These are phyloP conservation scores for Saitoella complicata DNA, from an alignment of 805 yeast species.

Conservation along the genomic window DNA sequence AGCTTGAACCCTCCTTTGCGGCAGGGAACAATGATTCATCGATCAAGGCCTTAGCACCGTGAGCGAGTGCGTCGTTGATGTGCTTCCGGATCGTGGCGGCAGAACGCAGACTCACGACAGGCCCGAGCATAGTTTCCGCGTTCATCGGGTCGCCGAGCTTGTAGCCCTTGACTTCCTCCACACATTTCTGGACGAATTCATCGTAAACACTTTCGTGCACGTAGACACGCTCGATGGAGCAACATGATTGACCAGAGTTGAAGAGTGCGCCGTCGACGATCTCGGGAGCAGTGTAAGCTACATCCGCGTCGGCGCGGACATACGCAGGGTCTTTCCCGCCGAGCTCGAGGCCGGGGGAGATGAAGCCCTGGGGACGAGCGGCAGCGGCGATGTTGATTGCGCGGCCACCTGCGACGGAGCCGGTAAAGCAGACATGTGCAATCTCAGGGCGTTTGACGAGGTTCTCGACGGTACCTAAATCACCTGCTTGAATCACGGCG, in stretches of 20 bases:
- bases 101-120: constrained; percentile 37
- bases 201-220: constrained; percentile 63
- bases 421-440: constrained; percentile 74
- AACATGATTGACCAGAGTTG: constrained; percentile 85
- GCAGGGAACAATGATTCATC: constrained; percentile 37
- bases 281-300: constrained; percentile 45
- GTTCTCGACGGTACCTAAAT: constrained; percentile 52
- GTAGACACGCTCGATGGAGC: constrained; percentile 78
- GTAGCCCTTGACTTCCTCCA: constrained; percentile 30
- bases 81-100: constrained; percentile 32
- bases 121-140: constrained; percentile 50
- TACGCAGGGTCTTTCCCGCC: constrained; percentile 88
- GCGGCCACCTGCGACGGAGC: constrained; percentile 70
- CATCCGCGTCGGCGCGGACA: constrained; percentile 56
- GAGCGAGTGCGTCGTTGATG: constrained; percentile 31
- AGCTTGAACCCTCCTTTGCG: constrained; percentile 47
- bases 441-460: constrained; percentile 49
- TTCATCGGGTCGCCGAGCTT: constrained; percentile 74
- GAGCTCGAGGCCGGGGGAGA: constrained; percentile 70
- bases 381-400: constrained; percentile 47
- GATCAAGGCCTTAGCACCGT: constrained; percentile 34
- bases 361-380: constrained; percentile 44
- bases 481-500: constrained; percentile 61
- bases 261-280: constrained; percentile 62
- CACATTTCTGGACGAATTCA: constrained; percentile 42